phyloP scores from a whole-genome alignment of 116 monocot species.

The Trichopus zeylanicus region DNA sequence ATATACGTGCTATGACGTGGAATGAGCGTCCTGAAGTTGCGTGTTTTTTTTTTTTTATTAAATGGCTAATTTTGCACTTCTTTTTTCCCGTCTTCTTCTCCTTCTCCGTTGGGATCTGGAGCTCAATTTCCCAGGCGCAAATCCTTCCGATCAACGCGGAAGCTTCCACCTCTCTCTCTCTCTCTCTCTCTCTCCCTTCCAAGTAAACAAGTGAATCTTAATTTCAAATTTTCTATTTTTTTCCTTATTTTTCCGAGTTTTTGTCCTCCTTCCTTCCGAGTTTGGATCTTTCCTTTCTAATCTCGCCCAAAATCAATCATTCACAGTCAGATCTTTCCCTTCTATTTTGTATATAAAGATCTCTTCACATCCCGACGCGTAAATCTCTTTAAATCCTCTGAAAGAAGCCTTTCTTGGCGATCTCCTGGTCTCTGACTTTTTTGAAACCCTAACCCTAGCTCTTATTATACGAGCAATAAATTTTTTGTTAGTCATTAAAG shows the following conservation, averaged over 20 bases:
- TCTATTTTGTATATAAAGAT: neutral
- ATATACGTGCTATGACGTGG: no score
- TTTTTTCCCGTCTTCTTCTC: no score
- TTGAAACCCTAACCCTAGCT: conserved; percentile 1
- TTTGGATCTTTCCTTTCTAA: neutral
- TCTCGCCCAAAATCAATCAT: neutral
- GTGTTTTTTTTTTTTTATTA: no score
- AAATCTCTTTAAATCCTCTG: no score
- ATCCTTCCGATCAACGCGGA: no score
- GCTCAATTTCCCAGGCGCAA: no score
- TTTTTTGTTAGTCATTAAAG: no score
- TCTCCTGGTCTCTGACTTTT: neutral
- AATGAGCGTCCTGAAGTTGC: no score
- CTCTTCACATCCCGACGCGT: neutral
- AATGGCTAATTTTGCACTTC: no score
- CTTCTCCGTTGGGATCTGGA: no score
- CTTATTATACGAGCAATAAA: neutral
- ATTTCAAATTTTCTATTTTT: neutral
- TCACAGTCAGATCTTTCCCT: neutral
- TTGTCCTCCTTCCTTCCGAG: neutral
- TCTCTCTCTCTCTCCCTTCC: neutral
- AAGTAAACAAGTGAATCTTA: neutral
- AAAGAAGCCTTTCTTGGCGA: no score
- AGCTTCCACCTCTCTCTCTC: neutral
- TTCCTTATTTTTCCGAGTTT: neutral